Base-by-base conservation (phyloP, 2,329 filamentous ascomycete genomes). In the Diaporthe citrichinensis region DNA sequence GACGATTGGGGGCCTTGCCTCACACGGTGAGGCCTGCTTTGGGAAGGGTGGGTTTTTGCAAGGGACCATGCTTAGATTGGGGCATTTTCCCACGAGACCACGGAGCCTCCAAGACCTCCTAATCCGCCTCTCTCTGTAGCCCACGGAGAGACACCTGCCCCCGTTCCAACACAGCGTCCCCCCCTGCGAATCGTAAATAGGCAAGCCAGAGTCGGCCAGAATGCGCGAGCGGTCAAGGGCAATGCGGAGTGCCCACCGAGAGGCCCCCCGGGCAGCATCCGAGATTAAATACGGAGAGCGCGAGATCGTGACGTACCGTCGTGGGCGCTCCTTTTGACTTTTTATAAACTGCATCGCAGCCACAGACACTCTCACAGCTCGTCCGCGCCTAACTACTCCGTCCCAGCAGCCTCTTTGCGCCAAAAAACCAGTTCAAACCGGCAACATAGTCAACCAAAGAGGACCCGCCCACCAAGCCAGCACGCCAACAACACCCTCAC, bases 231-330 rank as follows among this genome's bases (percentile, higher is more conserved):
- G 71, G 71, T 73, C 71, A 73, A 61, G 71, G 58, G 34, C 41
- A 36, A 36, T 39, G 46, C 41, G 34, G 25, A 51, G 28, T 65
- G 58, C 57, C 57, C 46, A 72, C 57, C 44, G 31, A 36, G 39
- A 59, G 20, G 20, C 49, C 49, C 71, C 71, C 71, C 46, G 71
- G 71, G 9, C 34, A 55, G 20, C 55, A 73, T 55, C 71, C 71
- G 71, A 73, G 58, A 73, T 73, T 73, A 65, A 73, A 73, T 65
- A 34, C 71, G 71, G 71, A 73, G 71, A 73, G 71, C 8, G 71
- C 58, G 58, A 73, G 58, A 61, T 55, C 71, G 71, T 65, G 71
- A 73, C 71, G 71, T 73, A 73, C 71, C 49, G 55, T 44, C 46
- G n/a, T 20, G n/a, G n/a, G 25, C 51, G 34, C 57, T 25, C 71